These are phyloP conservation scores for Lumnitzera racemosa DNA, from an alignment of 345 rosid genomes.

Conservation along the genomic window DNA sequence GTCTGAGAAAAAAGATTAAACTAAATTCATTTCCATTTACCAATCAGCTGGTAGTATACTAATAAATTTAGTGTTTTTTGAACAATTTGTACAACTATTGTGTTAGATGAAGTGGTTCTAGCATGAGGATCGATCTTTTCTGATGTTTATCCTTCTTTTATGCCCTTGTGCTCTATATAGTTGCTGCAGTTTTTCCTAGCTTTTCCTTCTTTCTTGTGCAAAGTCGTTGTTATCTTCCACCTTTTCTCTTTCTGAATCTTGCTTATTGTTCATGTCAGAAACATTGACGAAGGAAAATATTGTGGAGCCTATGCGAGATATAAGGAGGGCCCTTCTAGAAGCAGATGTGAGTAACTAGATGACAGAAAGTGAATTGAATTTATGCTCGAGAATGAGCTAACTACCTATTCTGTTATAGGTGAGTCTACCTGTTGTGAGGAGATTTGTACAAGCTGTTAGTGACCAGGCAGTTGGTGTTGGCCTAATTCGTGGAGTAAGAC, in stretches of 20 bases:
- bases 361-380: neutral
- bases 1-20: too few species aligned
- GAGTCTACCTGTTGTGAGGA: slow-evolving; percentile 93
- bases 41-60: too few species aligned
- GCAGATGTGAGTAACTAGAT: slow-evolving; percentile 77
- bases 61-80: too few species aligned
- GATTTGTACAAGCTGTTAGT: slow-evolving; percentile 86
- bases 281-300: slow-evolving; percentile 90
- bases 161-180: too few species aligned
- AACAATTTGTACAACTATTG: too few species aligned
- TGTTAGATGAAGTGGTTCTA: too few species aligned
- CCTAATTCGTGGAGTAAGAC: slow-evolving; percentile 78
- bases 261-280: slow-evolving; percentile 34
- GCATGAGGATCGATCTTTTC: too few species aligned
- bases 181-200: too few species aligned
- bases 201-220: too few species aligned
- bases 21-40: too few species aligned
- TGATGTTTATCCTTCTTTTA: too few species aligned
- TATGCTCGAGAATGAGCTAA: neutral
- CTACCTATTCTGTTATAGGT: slow-evolving; percentile 40
- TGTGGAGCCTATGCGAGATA: slow-evolving; percentile 94
- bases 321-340: slow-evolving; percentile 93
- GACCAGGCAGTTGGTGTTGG: slow-evolving; percentile 90
- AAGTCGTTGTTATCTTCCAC: too few species aligned
- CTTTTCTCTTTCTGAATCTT: neutral